Conservation (phyloP, 1,284 basidiomycete species). For the Coniferiporia weirii region DNA sequence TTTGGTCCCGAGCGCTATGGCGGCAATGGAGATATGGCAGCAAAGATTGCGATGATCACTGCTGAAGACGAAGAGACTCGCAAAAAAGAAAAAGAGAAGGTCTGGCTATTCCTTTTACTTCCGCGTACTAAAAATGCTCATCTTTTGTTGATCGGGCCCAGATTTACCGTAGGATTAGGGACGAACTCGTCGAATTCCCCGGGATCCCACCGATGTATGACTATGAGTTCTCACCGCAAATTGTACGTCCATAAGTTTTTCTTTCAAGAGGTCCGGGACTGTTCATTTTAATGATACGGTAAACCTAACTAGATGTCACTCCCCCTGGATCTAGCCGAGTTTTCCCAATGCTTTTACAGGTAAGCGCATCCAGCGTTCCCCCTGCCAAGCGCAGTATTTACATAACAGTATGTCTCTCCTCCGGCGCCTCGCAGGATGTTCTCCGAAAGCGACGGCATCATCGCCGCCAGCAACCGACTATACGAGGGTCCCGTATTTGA, state of each 20-base stretch:
- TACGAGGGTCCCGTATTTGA: conserved; percentile 5
- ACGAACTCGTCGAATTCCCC: conserved; percentile 1
- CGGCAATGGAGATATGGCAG: conserved; percentile 11
- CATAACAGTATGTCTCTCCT: neutral
- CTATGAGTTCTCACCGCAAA: conserved; percentile 11
- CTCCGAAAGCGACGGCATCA: conserved; percentile 10
- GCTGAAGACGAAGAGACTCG: neutral
- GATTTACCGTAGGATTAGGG: neutral
- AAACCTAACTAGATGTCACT: neutral
- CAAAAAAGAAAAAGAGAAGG: neutral
- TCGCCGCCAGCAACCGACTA: neutral
- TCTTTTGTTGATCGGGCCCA: neutral
- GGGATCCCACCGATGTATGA: conserved; percentile 15
- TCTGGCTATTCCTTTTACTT: neutral
- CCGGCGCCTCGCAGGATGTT: neutral
- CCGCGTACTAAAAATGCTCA: neutral
- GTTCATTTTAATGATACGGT: too few relatives aligned
- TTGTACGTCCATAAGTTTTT: neutral
- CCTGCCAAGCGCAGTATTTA: neutral
- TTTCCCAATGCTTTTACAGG: conserved; percentile 1
- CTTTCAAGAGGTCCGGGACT: neutral
- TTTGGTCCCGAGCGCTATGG: conserved; percentile 8
- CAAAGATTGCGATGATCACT: conserved; percentile 3
- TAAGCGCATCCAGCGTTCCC: neutral
- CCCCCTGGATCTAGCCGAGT: neutral